Percentiles rank a stretch among this genome's conserved stretches.
Evolutionary conservation across 108 stramenopile genomes (phyloP).

Genomic region (Chaetoceros muelleri): DNA sequence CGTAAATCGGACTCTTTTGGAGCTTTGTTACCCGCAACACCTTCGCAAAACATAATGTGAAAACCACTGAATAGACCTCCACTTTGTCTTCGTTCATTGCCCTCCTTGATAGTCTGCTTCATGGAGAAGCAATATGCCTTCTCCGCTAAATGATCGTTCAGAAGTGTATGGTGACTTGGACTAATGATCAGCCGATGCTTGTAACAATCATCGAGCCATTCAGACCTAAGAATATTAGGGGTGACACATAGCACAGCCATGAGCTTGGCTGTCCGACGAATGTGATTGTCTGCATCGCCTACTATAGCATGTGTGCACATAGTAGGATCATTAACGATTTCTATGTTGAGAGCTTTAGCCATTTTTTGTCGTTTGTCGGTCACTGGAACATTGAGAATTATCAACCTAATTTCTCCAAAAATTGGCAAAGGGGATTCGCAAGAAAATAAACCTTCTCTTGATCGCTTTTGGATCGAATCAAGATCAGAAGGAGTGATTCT

Average conservation of each 20-base stretch:
- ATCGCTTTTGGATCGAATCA: neutral
- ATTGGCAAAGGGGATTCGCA: neutral
- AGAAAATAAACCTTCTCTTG: neutral
- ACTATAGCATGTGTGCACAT: constrained; percentile 48
- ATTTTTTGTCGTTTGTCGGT: neutral
- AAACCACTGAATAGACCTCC: constrained; percentile 28
- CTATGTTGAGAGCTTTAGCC: constrained; percentile 8
- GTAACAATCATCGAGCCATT: constrained; percentile 46
- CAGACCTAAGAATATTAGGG: constrained; percentile 32
- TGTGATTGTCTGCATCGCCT: constrained; percentile 18
- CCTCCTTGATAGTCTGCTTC: constrained; percentile 30
- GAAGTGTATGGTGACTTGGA: constrained; percentile 20
- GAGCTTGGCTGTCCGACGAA: constrained; percentile 54
- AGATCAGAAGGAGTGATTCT: neutral
- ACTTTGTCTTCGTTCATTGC: constrained; percentile 13
- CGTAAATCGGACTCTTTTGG: constrained; percentile 30
- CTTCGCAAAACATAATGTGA: constrained; percentile 30
- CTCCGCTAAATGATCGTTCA: constrained; percentile 35
- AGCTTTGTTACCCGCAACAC: constrained; percentile 47
- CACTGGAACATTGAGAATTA: neutral
- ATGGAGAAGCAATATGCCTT: constrained; percentile 37
- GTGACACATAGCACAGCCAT: constrained; percentile 46
- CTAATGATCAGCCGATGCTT: constrained; percentile 16
- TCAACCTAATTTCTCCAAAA: neutral
- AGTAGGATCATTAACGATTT: constrained; percentile 31